phyloP scores from a whole-genome alignment of 2,329 filamentous ascomycete genomes.

The Cucurbitaria berberidis region DNA sequence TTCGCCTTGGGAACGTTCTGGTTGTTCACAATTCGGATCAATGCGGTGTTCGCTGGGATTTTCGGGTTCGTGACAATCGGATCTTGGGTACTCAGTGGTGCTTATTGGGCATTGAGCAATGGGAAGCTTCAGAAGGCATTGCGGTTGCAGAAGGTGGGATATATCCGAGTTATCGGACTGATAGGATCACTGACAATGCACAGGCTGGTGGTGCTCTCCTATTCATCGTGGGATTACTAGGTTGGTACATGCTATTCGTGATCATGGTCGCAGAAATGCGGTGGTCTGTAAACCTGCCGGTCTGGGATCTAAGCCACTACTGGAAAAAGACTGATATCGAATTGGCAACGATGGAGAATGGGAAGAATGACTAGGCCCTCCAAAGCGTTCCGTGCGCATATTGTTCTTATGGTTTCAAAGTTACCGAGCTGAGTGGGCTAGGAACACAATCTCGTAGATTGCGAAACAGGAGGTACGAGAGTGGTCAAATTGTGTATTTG shows the following conservation, averaged over 20 bases:
- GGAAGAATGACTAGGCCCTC: slow-evolving; percentile 32
- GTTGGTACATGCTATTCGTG: slow-evolving; percentile 62
- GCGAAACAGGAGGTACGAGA: too few species aligned
- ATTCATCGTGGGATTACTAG: slow-evolving; percentile 56
- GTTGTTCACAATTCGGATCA: slow-evolving; percentile 59
- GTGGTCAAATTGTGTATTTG: too few species aligned
- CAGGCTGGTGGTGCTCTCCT: slow-evolving; percentile 47
- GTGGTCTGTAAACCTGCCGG: slow-evolving; percentile 56
- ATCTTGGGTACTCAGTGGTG: slow-evolving; percentile 55
- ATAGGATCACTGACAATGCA: background rate
- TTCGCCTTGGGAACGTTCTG: slow-evolving; percentile 61
- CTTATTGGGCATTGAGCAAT: slow-evolving; percentile 57
- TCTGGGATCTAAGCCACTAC: slow-evolving; percentile 59
- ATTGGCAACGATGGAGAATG: slow-evolving; percentile 29
- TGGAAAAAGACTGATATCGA: slow-evolving; percentile 49
- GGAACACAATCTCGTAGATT: too few species aligned
- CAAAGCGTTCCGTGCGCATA: background rate
- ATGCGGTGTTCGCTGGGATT: slow-evolving; percentile 57
- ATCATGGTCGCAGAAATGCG: slow-evolving; percentile 63
- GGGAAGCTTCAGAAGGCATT: slow-evolving; percentile 53
- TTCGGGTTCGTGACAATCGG: slow-evolving; percentile 57
- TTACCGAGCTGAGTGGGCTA: background rate
- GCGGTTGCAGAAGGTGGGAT: slow-evolving; percentile 55
- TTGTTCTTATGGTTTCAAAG: background rate
- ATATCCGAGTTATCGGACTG: background rate